Conservation (phyloP, 345 rosid species). For the Eucalyptus paniculata region DNA sequence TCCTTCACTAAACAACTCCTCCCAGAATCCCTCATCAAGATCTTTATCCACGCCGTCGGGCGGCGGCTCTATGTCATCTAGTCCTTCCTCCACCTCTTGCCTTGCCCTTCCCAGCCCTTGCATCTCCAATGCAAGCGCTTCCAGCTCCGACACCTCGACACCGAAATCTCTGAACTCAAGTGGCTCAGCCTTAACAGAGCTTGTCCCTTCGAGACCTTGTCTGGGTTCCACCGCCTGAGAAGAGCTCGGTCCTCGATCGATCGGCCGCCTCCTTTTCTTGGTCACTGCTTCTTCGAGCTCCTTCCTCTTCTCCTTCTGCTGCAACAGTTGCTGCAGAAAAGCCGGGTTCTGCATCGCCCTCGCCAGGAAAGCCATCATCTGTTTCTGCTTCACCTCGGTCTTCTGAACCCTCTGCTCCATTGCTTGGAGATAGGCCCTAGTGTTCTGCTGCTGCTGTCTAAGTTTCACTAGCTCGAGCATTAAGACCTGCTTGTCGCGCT, state of each 20-base stretch:
- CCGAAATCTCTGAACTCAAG: constrained; percentile 20
- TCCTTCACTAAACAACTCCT: constrained; percentile 42
- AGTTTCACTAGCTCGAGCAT: constrained; percentile 61
- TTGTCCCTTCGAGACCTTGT: background rate
- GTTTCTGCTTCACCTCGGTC: constrained; percentile 72
- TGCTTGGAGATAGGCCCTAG: constrained; percentile 38
- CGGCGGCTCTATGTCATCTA: constrained; percentile 3
- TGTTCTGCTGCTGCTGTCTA: constrained; percentile 57
- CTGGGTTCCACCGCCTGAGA: background rate
- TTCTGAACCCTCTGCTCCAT: constrained; percentile 60
- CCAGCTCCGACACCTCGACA: constrained; percentile 56
- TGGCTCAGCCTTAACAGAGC: constrained; percentile 39
- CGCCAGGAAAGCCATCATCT: constrained; percentile 80
- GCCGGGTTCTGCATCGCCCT: constrained; percentile 58
- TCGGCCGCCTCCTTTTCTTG: constrained; percentile 41
- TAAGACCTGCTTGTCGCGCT: constrained; percentile 49
- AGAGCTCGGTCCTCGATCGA: constrained; percentile 12
- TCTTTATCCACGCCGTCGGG: constrained; percentile 3
- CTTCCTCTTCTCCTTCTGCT: constrained; percentile 39
- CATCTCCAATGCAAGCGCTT: constrained; percentile 82
- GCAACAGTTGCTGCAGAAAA: constrained; percentile 45
- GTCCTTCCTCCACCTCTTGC: constrained; percentile 8
- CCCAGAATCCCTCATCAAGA: constrained; percentile 65
- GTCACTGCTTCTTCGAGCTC: constrained; percentile 46
- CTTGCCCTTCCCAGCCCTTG: constrained; percentile 33